phyloP scores from a whole-genome alignment of 2,329 filamentous ascomycete genomes.

The Curvularia spicifera region DNA sequence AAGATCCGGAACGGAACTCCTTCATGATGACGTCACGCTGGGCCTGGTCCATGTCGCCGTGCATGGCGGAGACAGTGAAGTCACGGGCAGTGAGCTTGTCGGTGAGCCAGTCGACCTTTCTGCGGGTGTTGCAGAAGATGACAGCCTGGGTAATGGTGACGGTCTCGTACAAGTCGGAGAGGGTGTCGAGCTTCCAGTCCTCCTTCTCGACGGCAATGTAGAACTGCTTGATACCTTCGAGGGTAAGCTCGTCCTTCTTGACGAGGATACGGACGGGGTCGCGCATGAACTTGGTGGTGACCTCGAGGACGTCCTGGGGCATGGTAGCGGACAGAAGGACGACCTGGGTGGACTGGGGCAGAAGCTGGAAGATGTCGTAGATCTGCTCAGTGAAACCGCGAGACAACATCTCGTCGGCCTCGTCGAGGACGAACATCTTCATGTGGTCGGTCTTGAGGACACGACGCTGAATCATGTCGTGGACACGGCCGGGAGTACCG shows the following conservation, averaged over 20 bases:
- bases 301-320: conserved; percentile 98
- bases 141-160: conserved; percentile 99
- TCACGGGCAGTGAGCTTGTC: conserved; percentile 98
- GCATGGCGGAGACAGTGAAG: conserved; percentile 99
- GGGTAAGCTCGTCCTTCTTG: conserved; percentile 99
- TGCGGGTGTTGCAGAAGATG: conserved; percentile 99
- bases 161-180: conserved; percentile 98
- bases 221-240: conserved; percentile 99
- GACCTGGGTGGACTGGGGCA: conserved; percentile 97
- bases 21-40: conserved; percentile 99
- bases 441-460: conserved; percentile 96
- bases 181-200: conserved; percentile 99
- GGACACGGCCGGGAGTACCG: conserved; percentile 96
- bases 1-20: conserved; percentile 99
- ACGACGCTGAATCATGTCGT: conserved; percentile 99
- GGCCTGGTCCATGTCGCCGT: conserved; percentile 98
- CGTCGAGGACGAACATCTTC: conserved; percentile 99
- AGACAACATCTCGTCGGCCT: conserved; percentile 99
- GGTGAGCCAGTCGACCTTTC: conserved; percentile 99
- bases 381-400: conserved; percentile 99
- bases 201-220: conserved; percentile 99
- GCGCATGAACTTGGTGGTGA: conserved; percentile 99
- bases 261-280: conserved; percentile 98
- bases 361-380: conserved; percentile 99
- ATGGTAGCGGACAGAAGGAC: conserved; percentile 98